phyloP scores from a whole-genome alignment of 768 basidiomycete genomes.

The Tricholoma hemisulphureum region DNA sequence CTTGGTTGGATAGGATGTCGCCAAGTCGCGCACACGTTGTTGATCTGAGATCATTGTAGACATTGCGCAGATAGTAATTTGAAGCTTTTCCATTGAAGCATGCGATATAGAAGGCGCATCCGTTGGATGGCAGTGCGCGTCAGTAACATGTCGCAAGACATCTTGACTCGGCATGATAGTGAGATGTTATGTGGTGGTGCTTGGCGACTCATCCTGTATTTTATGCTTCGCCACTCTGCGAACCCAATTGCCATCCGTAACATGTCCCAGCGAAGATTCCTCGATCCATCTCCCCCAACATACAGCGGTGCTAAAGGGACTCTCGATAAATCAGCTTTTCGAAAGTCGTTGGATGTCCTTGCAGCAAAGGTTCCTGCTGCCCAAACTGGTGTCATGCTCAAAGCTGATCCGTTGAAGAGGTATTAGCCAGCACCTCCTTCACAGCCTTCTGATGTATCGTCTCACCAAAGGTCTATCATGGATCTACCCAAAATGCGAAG shows the following conservation, averaged over 20 bases:
- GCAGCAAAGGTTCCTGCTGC: slow-evolving; percentile 61
- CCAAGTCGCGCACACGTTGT: slow-evolving; percentile 63
- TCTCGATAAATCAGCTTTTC: slow-evolving; percentile 67
- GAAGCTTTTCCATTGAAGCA: slow-evolving; percentile 51
- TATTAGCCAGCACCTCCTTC: slow-evolving; percentile 20
- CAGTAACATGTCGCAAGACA: slow-evolving; percentile 70
- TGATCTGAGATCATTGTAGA: slow-evolving; percentile 69
- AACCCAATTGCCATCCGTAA: slow-evolving; percentile 1
- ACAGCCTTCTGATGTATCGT: slow-evolving; percentile 1
- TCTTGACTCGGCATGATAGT: slow-evolving; percentile 24
- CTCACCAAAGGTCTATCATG: slow-evolving; percentile 51
- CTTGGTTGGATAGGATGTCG: slow-evolving; percentile 55
- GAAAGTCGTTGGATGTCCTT: slow-evolving; percentile 62
- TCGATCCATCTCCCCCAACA: slow-evolving; percentile 39
- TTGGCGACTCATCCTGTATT: background rate
- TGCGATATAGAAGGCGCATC: slow-evolving; percentile 54
- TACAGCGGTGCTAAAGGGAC: slow-evolving; percentile 47
- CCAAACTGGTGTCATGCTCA: slow-evolving; percentile 56
- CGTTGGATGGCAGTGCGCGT: slow-evolving; percentile 93
- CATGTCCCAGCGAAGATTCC: slow-evolving; percentile 38
- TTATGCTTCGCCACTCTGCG: slow-evolving; percentile 6
- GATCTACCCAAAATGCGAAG: slow-evolving; percentile 67
- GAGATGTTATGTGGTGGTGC: background rate
- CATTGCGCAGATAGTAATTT: slow-evolving; percentile 83
- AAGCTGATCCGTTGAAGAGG: slow-evolving; percentile 58